Percentiles rank a stretch among this genome's conserved stretches.
Evolutionary conservation across 306 rosid genomes (phyloP).

Genomic region (Cucurbita argyrosperma): DNA sequence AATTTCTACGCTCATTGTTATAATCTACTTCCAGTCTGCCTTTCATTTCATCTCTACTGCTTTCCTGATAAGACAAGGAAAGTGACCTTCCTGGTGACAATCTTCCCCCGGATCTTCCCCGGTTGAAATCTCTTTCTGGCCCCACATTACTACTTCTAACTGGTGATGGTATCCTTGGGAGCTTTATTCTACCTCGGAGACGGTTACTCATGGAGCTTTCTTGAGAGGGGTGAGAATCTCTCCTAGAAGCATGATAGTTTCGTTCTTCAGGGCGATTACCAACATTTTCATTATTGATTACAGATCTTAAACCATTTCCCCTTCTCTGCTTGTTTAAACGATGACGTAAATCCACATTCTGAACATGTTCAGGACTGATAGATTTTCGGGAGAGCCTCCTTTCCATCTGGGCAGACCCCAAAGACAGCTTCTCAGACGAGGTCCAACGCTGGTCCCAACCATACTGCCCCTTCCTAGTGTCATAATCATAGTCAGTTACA

Average conservation of each 20-base stretch:
- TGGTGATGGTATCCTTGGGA: slow-evolving; percentile 32
- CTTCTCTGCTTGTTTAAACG: slow-evolving; percentile 70
- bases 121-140: slow-evolving; percentile 45
- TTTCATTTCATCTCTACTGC: slow-evolving; percentile 56
- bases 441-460: slow-evolving; percentile 65
- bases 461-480: slow-evolving; percentile 50
- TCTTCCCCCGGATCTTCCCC: slow-evolving; percentile 40
- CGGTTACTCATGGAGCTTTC: slow-evolving; percentile 55
- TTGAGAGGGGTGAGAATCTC: slow-evolving; percentile 38
- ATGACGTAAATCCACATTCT: slow-evolving; percentile 59
- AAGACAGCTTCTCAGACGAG: slow-evolving; percentile 31
- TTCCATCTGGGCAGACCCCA: slow-evolving; percentile 42
- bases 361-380: slow-evolving; percentile 53
- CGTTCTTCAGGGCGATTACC: slow-evolving; percentile 40
- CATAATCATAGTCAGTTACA: slow-evolving; percentile 48
- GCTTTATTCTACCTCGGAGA: slow-evolving; percentile 70
- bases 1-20: slow-evolving; percentile 31
- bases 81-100: slow-evolving; percentile 52
- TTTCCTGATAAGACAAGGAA: slow-evolving; percentile 41
- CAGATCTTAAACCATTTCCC: slow-evolving; percentile 62
- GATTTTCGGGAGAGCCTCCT: slow-evolving; percentile 50
- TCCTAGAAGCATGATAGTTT: slow-evolving; percentile 21
- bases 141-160: slow-evolving; percentile 24
- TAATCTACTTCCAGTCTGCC: slow-evolving; percentile 45
- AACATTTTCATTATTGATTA: slow-evolving; percentile 44